Conservation (phyloP, 257 asterid genomes). For the Solanum piurae region DNA sequence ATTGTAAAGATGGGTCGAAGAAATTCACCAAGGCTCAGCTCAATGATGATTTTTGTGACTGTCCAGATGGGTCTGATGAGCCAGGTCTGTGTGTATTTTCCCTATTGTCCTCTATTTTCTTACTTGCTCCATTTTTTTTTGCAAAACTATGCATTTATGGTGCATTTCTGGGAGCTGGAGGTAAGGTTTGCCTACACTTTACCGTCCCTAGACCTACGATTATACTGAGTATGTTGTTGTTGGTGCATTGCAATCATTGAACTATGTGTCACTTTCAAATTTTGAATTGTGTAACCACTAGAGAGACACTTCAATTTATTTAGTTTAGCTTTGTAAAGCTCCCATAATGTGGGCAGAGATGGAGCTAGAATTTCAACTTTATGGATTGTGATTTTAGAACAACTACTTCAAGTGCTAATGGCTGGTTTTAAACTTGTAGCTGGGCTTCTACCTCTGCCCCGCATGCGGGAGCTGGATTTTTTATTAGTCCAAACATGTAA, state of each 20-base stretch:
- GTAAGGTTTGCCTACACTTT: background rate
- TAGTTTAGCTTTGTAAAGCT: background rate
- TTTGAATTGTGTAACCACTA: background rate
- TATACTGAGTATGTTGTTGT: background rate
- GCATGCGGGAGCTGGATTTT: background rate
- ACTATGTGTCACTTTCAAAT: background rate
- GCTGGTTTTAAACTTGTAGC: background rate
- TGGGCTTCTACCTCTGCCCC: background rate
- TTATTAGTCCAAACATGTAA: background rate
- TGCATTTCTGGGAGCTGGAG: background rate
- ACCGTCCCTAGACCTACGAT: background rate
- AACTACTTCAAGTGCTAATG: background rate
- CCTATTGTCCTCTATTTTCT: background rate
- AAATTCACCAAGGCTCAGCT: conserved; percentile 56
- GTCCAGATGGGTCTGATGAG: conserved; percentile 94
- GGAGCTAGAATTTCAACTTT: background rate
- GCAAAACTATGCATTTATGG: background rate
- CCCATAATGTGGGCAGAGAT: background rate
- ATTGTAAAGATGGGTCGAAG: conserved; percentile 82
- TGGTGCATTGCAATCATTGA: background rate
- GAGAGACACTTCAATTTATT: background rate
- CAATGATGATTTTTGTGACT: conserved; percentile 93
- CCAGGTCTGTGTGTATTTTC: conserved; percentile 44
- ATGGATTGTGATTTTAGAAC: background rate
- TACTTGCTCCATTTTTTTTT: background rate